These are phyloP conservation scores for Termitomyces sp. DNA, from an alignment of 768 basidiomycete species.

Conservation along the genomic window DNA sequence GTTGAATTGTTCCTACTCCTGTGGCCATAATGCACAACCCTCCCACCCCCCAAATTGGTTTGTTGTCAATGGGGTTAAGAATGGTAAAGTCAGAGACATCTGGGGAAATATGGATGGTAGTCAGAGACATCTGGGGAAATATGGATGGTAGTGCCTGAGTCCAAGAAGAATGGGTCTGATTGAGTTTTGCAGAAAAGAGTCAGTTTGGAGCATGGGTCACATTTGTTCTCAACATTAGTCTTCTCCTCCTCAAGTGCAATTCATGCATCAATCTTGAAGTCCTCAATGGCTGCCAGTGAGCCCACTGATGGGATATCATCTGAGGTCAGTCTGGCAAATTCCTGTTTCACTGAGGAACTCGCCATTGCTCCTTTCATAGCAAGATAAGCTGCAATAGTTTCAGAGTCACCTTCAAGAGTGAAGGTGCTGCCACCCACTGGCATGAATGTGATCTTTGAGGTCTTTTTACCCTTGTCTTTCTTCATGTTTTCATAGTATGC, in stretches of 20 bases:
- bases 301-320: no score
- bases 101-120: background rate
- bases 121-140: no score
- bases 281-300: no score
- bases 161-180: background rate
- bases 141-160: background rate
- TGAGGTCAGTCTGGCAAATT: no score
- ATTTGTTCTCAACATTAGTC: background rate
- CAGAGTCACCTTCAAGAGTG: no score
- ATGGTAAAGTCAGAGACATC: background rate
- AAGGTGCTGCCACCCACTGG: background rate
- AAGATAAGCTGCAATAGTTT: background rate
- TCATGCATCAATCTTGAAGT: background rate
- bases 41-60: background rate
- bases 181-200: background rate
- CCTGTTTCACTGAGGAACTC: no score
- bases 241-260: background rate
- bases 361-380: background rate
- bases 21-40: no score
- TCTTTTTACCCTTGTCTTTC: no score
- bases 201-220: no score
- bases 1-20: background rate
- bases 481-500: no score
- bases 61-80: background rate
- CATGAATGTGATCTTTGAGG: background rate